Evolutionary conservation across 164 flowering plant genomes (phyloP).

Genomic region (Dillenia turbinata): DNA sequence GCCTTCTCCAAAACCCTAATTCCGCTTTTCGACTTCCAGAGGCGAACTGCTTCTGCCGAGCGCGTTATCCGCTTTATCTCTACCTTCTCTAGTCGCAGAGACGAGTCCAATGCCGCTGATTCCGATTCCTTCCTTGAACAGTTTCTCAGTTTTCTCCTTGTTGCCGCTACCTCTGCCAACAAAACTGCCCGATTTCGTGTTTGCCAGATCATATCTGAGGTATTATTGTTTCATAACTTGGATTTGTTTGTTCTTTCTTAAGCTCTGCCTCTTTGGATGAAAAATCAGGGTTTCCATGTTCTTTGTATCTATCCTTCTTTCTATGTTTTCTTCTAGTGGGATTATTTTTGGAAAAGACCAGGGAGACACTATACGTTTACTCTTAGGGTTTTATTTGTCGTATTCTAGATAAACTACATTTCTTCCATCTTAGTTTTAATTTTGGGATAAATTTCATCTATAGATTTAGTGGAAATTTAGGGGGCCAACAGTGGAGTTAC

Average conservation of each 20-base stretch:
- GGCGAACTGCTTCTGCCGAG: constrained; percentile 55
- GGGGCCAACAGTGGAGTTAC: no score
- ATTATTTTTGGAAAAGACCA: no score
- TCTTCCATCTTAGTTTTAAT: no score
- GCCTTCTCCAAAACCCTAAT: constrained; percentile 57
- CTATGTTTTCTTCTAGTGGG: no score
- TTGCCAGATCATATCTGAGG: constrained; percentile 94
- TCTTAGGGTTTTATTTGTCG: no score
- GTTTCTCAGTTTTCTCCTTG: constrained; percentile 53
- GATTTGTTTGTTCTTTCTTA: not conserved
- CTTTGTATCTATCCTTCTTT: not conserved
- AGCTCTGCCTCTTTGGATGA: not conserved
- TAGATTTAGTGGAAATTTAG: no score
- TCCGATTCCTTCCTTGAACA: constrained; percentile 52
- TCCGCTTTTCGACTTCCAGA: constrained; percentile 61
- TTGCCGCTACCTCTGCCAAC: constrained; percentile 40
- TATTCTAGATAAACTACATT: no score
- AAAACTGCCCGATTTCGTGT: constrained; percentile 70
- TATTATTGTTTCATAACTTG: constrained; percentile 6
- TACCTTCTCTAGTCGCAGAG: constrained; percentile 38
- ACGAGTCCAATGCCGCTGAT: constrained; percentile 11
- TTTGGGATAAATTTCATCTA: no score
- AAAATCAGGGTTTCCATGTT: not conserved
- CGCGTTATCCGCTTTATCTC: constrained; percentile 68
- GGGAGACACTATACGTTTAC: no score